A percentile compares a stretch with the other conserved stretches of the same genome.
Conservation (phyloP, 768 basidiomycete genomes). For the Lentinula aciculospora region DNA sequence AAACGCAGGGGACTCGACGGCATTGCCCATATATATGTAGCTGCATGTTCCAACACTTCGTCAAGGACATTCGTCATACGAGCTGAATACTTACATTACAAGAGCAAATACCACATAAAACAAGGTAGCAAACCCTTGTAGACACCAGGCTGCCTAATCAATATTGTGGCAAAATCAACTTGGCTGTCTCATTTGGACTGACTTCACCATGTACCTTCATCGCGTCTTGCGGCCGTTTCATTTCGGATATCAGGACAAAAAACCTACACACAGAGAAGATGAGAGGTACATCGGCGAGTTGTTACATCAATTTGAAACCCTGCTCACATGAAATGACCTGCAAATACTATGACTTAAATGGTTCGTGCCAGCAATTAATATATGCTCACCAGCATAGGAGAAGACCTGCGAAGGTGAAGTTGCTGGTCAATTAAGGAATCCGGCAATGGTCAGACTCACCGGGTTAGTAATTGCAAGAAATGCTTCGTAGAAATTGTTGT, state of each 20-base stretch:
- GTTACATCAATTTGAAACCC: not conserved
- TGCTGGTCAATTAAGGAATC: not conserved
- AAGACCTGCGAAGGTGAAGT: conserved; percentile 29
- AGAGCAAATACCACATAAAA: conserved; percentile 45
- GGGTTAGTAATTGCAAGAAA: conserved; percentile 51
- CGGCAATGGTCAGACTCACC: conserved; percentile 20
- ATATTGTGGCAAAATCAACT: too few species aligned
- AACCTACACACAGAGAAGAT: conserved; percentile 32
- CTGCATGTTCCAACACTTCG: conserved; percentile 15
- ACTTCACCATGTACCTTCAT: conserved; percentile 37
- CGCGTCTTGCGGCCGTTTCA: conserved; percentile 43
- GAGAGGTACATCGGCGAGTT: not conserved
- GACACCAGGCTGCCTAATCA: conserved; percentile 45
- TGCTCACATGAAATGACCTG: conserved; percentile 48
- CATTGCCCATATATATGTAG: conserved; percentile 43
- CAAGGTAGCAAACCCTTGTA: conserved; percentile 46
- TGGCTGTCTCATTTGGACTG: too few species aligned
- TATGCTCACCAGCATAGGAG: conserved; percentile 39
- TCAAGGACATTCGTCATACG: not conserved
- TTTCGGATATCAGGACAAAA: conserved; percentile 55
- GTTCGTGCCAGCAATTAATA: not conserved
- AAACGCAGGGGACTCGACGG: conserved; percentile 39
- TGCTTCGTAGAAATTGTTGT: conserved; percentile 38
- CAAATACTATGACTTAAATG: not conserved
- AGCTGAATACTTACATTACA: conserved; percentile 19